These are phyloP conservation scores for Teratosphaeria epicoccoides DNA, from an alignment of 2,329 filamentous ascomycete genomes.

Conservation along the genomic window DNA sequence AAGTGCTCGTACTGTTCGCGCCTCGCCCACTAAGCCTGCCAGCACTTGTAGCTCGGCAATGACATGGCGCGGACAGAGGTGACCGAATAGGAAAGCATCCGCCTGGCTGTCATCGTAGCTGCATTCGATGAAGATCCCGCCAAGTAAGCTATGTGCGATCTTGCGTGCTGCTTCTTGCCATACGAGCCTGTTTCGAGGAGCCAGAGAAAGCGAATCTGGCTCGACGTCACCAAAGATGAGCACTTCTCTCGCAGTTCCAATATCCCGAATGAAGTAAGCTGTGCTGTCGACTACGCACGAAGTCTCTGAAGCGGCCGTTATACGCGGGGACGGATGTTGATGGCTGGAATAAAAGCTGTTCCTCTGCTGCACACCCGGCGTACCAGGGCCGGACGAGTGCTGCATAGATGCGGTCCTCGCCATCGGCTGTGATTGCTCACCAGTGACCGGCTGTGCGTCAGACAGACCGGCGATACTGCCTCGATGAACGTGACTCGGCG, in stretches of 20 bases:
- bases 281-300: constrained; percentile 73
- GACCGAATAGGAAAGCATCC: constrained; percentile 73
- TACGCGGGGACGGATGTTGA: constrained; percentile 18
- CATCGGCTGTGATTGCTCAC: constrained; percentile 13
- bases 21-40: constrained; percentile 57
- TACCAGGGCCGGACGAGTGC: constrained; percentile 21
- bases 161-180: constrained; percentile 87
- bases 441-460: constrained; percentile 25
- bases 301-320: constrained; percentile 14
- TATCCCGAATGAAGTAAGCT: constrained; percentile 73
- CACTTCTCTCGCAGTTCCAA: constrained; percentile 57
- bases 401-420: constrained; percentile 13
- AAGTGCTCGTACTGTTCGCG: constrained; percentile 24
- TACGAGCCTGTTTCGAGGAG: constrained; percentile 67
- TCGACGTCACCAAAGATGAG: constrained; percentile 95
- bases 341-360: constrained; percentile 15
- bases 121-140: constrained; percentile 88
- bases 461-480: constrained; percentile 32
- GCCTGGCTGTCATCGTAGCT: constrained; percentile 75
- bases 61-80: constrained; percentile 74
- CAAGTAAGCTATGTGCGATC: constrained; percentile 59
- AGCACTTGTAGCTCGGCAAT: constrained; percentile 66
- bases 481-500: constrained; percentile 28
- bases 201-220: constrained; percentile 73
- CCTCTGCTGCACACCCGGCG: constrained; percentile 17